Evolutionary conservation across 2,329 filamentous ascomycete species (phyloP), one percentile per base, ranked within the genome.

Genomic region (Diaporthe longicolla): DNA sequence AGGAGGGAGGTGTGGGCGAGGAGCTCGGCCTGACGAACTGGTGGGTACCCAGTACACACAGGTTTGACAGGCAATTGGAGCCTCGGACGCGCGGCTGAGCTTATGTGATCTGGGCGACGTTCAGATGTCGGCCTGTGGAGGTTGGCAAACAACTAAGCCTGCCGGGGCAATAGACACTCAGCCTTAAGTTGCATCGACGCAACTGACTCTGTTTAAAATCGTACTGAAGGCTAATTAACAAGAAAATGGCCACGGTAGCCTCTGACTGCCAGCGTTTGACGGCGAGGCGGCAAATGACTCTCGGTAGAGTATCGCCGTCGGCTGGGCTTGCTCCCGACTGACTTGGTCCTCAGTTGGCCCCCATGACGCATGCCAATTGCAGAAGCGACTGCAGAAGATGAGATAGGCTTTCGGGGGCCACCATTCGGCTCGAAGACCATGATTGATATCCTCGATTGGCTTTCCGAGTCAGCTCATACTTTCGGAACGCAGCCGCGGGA

Each of bases 231-330:
- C 63, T 66, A 66, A 52, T 66, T 37, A 66, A 52, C 29, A 52
- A 66, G 29, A 26, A 37, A 57, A 19, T 63, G 70, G 57, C 35
- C 24, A 55, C 40, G 63, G 24, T 70, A 68, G 72, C 55, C 65
- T 63, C 72, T 61, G 35, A 55, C 57, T 70, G 65, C 66, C 66
- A 70, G 40, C 72, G 57, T 70, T 73, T 73, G 65, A 45, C n/a
- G 52, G 63, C 65, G 43, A 73, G 50, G 72, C 65, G 55, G 63
- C 69, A 71, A 71, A 70, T 73, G 54, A 70, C 72, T 73, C 65
- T 70, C 54, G 43, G 58, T 54, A 32, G 32, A 70, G 72, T 48
- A 45, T 66, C 63, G 55, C 50, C 40, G 55, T 68, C 65, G 72
- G 72, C 52, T 63, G 65, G 58, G 43, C 68, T 59, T 70, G 65